Conservation (phyloP, 2,329 filamentous ascomycete species). For the Fusarium sp. region DNA sequence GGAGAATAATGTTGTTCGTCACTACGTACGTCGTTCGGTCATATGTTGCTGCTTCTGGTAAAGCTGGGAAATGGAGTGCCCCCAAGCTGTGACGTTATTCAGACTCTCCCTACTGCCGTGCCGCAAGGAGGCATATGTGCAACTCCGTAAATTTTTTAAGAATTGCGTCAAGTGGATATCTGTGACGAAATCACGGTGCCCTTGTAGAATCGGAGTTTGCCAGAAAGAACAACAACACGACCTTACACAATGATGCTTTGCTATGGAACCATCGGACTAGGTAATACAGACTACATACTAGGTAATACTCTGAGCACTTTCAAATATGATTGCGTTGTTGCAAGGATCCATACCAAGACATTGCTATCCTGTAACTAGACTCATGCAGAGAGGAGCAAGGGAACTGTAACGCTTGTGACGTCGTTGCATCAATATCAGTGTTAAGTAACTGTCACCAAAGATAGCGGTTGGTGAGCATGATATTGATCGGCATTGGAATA, state of each 20-base stretch:
- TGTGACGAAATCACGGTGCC: conserved; percentile 3
- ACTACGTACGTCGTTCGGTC: neutral
- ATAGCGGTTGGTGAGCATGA: conserved; percentile 1
- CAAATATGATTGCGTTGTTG: neutral
- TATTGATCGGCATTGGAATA: conserved; percentile 11
- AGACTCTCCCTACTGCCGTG: conserved; percentile 1
- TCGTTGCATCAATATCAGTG: neutral
- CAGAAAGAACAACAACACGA: neutral
- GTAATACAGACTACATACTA: neutral
- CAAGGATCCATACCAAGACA: neutral
- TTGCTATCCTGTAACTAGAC: neutral
- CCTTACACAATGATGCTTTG: neutral
- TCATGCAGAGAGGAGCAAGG: neutral
- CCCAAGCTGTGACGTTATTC: conserved; percentile 24
- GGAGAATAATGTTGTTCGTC: neutral
- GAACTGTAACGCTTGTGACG: neutral
- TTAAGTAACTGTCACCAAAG: neutral
- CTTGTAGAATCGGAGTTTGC: neutral
- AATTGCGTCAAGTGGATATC: conserved; percentile 23
- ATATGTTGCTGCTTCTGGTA: conserved; percentile 13
- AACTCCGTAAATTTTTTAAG: neutral
- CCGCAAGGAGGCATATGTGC: conserved; percentile 7
- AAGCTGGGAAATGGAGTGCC: conserved; percentile 3
- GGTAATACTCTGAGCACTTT: neutral
- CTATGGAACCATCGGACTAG: neutral